These are phyloP conservation scores for Yarrowia osloensis DNA, from an alignment of 805 yeast genomes.

Conservation along the genomic window DNA sequence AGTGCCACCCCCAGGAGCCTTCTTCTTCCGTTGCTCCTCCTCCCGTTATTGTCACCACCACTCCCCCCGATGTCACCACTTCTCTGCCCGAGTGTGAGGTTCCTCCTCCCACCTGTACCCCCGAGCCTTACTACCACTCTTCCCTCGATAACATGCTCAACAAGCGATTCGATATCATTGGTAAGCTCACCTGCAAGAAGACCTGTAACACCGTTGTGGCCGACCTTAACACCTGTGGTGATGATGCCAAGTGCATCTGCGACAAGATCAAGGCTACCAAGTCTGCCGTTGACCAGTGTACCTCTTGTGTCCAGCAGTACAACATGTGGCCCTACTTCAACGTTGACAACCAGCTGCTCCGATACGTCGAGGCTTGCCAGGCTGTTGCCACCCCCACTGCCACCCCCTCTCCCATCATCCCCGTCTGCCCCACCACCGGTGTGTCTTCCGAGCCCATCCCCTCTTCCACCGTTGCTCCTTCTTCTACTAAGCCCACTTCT, in stretches of 20 bases:
- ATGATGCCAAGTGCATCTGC: slow-evolving; percentile 22
- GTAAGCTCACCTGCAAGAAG: slow-evolving; percentile 29
- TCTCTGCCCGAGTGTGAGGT: slow-evolving; percentile 29
- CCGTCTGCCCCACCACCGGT: slow-evolving; percentile 65
- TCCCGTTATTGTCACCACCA: slow-evolving; percentile 26
- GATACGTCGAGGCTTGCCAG: slow-evolving; percentile 22
- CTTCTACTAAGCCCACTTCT: slow-evolving; percentile 57
- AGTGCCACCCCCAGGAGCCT: slow-evolving; percentile 24
- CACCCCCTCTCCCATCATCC: slow-evolving; percentile 75
- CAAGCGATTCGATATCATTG: slow-evolving; percentile 17
- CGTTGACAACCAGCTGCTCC: slow-evolving; percentile 22
- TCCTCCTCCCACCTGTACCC: slow-evolving; percentile 29
- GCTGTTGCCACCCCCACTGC: slow-evolving; percentile 64
- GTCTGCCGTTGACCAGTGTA: slow-evolving; percentile 26
- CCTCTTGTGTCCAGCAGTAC: slow-evolving; percentile 27
- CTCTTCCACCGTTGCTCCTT: slow-evolving; percentile 72
- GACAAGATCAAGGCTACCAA: slow-evolving; percentile 13
- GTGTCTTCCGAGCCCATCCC: slow-evolving; percentile 68
- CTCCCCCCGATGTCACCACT: slow-evolving; percentile 21
- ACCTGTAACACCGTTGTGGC: slow-evolving; percentile 8
- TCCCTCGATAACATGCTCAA: slow-evolving; percentile 20
- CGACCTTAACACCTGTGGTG: slow-evolving; percentile 4
- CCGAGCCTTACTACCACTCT: slow-evolving; percentile 24
- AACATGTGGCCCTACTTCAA: slow-evolving; percentile 24
- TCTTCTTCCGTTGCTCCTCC: slow-evolving; percentile 13